phyloP scores from a whole-genome alignment of 1,284 basidiomycete species.

The Leccinum griseonigrum region DNA sequence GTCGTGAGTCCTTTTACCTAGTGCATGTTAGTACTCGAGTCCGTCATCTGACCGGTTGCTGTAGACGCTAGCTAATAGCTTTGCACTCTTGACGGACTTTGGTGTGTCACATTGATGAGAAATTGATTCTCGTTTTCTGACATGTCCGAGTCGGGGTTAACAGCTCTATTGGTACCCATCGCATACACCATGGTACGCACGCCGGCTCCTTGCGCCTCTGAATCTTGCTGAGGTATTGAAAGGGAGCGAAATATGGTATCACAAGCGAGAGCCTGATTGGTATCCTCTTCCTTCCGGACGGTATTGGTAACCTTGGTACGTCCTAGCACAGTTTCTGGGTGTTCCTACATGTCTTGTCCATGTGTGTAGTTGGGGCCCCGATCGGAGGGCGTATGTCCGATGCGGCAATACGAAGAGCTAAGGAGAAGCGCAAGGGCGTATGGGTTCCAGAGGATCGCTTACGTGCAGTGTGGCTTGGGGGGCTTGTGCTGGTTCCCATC shows the following conservation, averaged over 20 bases:
- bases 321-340: background rate
- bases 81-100: constrained; percentile 45
- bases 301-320: constrained; percentile 58
- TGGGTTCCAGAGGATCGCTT: constrained; percentile 64
- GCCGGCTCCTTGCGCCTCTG: constrained; percentile 1
- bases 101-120: constrained; percentile 32
- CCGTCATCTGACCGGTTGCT: background rate
- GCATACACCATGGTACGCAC: constrained; percentile 32
- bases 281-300: constrained; percentile 56
- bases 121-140: background rate
- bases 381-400: constrained; percentile 56
- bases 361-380: constrained; percentile 46
- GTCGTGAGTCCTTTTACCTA: constrained; percentile 41
- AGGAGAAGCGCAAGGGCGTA: constrained; percentile 44
- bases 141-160: background rate
- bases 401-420: constrained; percentile 43
- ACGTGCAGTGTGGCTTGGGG: constrained; percentile 46
- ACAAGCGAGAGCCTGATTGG: constrained; percentile 58
- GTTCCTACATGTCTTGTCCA: background rate
- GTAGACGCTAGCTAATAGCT: constrained; percentile 41
- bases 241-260: constrained; percentile 61
- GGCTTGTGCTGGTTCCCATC: constrained; percentile 40
- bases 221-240: constrained; percentile 4
- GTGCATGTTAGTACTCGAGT: background rate
- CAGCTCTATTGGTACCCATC: constrained; percentile 39